Evolutionary conservation across 1,139 yeast species (phyloP).

Genomic region (Maudiozyma humilis): DNA sequence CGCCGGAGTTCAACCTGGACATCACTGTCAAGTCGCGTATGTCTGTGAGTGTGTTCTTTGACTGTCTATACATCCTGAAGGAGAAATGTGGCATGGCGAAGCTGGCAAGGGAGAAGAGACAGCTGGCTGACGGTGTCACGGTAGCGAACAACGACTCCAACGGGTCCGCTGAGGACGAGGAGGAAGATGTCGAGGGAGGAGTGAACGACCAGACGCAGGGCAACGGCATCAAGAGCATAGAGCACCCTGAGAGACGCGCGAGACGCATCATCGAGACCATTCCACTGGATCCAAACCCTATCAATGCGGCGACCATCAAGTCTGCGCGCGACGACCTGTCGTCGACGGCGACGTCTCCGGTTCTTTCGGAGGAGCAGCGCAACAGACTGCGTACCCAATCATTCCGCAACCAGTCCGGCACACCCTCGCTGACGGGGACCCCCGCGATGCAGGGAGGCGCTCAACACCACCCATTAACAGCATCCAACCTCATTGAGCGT

Average conservation of each 20-base stretch:
- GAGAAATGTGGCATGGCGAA: constrained; percentile 82
- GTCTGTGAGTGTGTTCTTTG: constrained; percentile 91
- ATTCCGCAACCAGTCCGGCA: neutral
- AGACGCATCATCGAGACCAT: constrained; percentile 65
- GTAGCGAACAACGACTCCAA: constrained; percentile 11
- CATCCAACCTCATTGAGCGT: neutral
- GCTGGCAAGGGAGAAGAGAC: constrained; percentile 31
- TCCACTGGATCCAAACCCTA: constrained; percentile 78
- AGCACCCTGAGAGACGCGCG: constrained; percentile 62
- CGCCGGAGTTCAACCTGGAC: constrained; percentile 29
- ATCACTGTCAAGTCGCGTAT: constrained; percentile 69
- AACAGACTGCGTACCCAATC: constrained; percentile 1
- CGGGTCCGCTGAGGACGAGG: constrained; percentile 14
- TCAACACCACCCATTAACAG: neutral
- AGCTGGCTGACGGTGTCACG: constrained; percentile 9
- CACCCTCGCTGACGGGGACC: constrained; percentile 1
- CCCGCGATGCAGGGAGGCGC: constrained; percentile 5
- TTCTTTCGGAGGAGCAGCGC: neutral
- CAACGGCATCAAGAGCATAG: constrained; percentile 18
- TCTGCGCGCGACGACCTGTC: constrained; percentile 15
- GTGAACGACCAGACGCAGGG: constrained; percentile 21
- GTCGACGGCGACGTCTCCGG: constrained; percentile 8
- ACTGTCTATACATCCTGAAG: constrained; percentile 72
- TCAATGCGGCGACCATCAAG: constrained; percentile 31
- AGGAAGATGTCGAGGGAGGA: constrained; percentile 8